Evolutionary conservation across 192 early-diverging fungal species (phyloP).

Genomic region (Backusella sp.): DNA sequence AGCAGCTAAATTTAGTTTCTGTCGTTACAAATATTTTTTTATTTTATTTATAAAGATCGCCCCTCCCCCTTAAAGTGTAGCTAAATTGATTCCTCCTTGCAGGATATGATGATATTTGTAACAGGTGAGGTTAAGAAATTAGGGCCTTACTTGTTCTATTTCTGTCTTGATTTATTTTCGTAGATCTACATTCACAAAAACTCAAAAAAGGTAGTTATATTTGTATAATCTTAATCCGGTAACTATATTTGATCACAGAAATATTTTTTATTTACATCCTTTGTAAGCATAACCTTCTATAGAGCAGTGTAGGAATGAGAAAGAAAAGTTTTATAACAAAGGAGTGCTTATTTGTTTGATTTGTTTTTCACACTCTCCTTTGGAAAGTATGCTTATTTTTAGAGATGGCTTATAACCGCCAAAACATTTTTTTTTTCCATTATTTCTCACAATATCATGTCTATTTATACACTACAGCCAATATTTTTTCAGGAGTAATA

Average conservation of each 20-base stretch:
- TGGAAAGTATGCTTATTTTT: slow-evolving; percentile 1
- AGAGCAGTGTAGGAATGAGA: not conserved
- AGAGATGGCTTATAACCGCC: slow-evolving; percentile 6
- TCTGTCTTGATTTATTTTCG: slow-evolving; percentile 3
- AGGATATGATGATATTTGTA: not conserved
- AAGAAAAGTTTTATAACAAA: slow-evolving; percentile 6
- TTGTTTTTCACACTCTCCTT: slow-evolving; percentile 4
- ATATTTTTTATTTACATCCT: slow-evolving; percentile 2
- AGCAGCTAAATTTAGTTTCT: slow-evolving; percentile 11
- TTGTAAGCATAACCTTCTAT: not conserved
- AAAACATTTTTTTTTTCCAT: not conserved
- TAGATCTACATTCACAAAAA: not conserved
- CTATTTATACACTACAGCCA: slow-evolving; percentile 3
- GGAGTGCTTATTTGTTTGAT: slow-evolving; percentile 7
- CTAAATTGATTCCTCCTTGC: slow-evolving; percentile 7
- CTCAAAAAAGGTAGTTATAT: not conserved
- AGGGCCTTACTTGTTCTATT: not conserved
- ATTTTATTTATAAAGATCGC: slow-evolving; percentile 6
- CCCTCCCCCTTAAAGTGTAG: slow-evolving; percentile 4
- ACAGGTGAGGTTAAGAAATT: not conserved
- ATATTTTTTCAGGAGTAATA: not conserved
- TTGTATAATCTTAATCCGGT: slow-evolving; percentile 3
- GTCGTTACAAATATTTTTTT: slow-evolving; percentile 4
- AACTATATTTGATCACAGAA: not conserved
- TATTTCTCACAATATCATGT: slow-evolving; percentile 1